Base-by-base conservation (phyloP, 2,329 filamentous ascomycete genomes). In the Cercospora sp. region DNA sequence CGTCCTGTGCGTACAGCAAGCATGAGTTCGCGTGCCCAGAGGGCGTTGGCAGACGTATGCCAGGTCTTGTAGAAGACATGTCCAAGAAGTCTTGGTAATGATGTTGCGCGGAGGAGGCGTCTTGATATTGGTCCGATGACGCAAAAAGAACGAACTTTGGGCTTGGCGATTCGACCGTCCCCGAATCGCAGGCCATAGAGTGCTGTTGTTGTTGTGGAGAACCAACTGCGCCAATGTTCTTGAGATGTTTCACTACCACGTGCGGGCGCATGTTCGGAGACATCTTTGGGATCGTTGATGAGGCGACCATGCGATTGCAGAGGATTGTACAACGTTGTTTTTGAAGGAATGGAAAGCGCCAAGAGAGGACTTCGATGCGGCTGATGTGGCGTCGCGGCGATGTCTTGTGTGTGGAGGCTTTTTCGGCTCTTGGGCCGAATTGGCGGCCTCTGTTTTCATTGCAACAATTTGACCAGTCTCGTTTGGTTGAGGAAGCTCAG, bases 21-120 rank as follows among this genome's bases (percentile, higher is more conserved):
- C 39, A 64, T 39, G 5, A 28, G 26, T 28, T 28, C 61, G 64
- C 62, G 61, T 60, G 63, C 58, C 48, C 31, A 60, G 42, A 39
- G 42, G 20, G 16, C 30, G 57, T 70, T 70, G 69, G 69, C 69
- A 66, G 64, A 70, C 66, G 69, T 68, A 66, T 36, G 69, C 69
- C 69, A 70, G 64, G 68, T 20, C 57, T 55, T 18, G 33, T 60
- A 65, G 63, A 63, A 63, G 65, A 60, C 59, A 57, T 51, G 58
- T 67, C 36, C 68, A 65, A 70, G 65, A 67, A n/a, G 39, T 64
- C 60, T 66, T 64, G 68, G 51, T 33, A 48, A 42, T 5, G 60
- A 6, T 20, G 20, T 45, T 9, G 51, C 53, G 53, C 33, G 62
- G 62, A 64, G 62, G 26, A 23, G 16, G 42, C 39, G 26, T 45